Conservation (phyloP, 495 filamentous ascomycete genomes). For the Xylaria grammica region DNA sequence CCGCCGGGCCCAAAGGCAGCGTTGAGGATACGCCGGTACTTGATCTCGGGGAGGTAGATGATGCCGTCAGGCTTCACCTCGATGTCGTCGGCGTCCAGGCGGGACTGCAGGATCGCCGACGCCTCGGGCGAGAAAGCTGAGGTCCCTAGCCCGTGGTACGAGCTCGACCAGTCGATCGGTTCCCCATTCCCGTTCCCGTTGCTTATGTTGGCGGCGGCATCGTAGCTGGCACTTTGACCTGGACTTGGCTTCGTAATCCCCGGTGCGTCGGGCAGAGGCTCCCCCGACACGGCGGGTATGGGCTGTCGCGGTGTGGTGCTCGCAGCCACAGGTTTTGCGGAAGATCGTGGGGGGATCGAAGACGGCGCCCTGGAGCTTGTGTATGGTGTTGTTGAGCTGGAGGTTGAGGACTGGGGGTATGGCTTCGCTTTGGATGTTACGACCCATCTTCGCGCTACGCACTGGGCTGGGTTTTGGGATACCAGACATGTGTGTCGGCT, state of each 20-base stretch:
- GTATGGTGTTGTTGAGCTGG: neutral
- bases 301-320: slow-evolving; percentile 12
- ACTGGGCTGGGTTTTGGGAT: neutral
- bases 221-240: neutral
- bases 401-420: neutral
- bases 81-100: slow-evolving; percentile 73
- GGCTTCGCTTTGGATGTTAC: slow-evolving; percentile 25
- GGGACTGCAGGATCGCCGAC: slow-evolving; percentile 70
- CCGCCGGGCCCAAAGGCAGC: slow-evolving; percentile 91
- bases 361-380: neutral
- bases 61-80: slow-evolving; percentile 98
- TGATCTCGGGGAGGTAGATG: slow-evolving; percentile 96
- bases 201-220: neutral
- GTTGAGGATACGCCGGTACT: slow-evolving; percentile 93
- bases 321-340: neutral
- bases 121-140: slow-evolving; percentile 79
- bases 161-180: slow-evolving; percentile 88
- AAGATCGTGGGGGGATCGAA: slow-evolving; percentile 2
- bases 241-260: too few species aligned
- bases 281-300: slow-evolving; percentile 28
- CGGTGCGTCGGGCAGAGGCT: slow-evolving; percentile 21
- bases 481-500: slow-evolving; percentile 4
- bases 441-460: slow-evolving; percentile 22
- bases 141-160: slow-evolving; percentile 84
- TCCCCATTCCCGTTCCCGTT: neutral